Evolutionary conservation across 306 rosid species (phyloP).

Genomic region (Adenanthera pavonina): DNA sequence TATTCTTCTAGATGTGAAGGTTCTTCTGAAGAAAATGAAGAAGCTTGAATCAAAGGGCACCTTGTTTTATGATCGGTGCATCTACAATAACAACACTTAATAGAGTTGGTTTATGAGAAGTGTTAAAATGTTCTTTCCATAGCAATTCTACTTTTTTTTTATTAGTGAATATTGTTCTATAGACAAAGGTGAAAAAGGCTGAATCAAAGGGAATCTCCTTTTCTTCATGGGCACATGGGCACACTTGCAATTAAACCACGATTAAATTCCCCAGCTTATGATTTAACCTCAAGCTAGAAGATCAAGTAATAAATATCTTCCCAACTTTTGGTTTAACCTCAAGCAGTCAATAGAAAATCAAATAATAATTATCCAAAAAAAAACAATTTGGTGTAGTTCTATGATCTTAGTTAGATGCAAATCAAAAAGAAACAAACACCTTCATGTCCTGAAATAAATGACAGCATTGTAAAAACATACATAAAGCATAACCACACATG

Average conservation of each 20-base stretch:
- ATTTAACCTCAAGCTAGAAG: constrained; percentile 80
- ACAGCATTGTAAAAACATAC: no score
- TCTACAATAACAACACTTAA: constrained; percentile 55
- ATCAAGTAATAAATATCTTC: constrained; percentile 73
- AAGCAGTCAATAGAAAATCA: no score
- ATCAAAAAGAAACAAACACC: constrained; percentile 71
- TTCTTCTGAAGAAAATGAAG: constrained; percentile 43
- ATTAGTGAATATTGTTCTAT: constrained; percentile 51
- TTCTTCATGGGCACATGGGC: constrained; percentile 96
- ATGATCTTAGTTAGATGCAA: constrained; percentile 61
- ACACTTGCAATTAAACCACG: constrained; percentile 83
- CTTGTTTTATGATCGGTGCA: constrained; percentile 59
- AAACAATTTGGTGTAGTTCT: constrained; percentile 48
- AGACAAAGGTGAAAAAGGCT: constrained; percentile 63
- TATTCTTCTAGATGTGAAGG: constrained; percentile 34
- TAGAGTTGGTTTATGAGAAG: constrained; percentile 55
- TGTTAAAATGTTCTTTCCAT: constrained; percentile 50
- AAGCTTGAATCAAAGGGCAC: constrained; percentile 44
- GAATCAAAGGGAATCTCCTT: constrained; percentile 69
- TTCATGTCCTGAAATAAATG: constrained; percentile 79
- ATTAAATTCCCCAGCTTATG: constrained; percentile 60
- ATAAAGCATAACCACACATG: no score
- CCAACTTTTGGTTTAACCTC: no score
- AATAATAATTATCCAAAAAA: constrained; percentile 50
- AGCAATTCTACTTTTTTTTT: constrained; percentile 49